Conservation (phyloP, 2,329 filamentous ascomycete genomes). For the Raffaelea albimanens region DNA sequence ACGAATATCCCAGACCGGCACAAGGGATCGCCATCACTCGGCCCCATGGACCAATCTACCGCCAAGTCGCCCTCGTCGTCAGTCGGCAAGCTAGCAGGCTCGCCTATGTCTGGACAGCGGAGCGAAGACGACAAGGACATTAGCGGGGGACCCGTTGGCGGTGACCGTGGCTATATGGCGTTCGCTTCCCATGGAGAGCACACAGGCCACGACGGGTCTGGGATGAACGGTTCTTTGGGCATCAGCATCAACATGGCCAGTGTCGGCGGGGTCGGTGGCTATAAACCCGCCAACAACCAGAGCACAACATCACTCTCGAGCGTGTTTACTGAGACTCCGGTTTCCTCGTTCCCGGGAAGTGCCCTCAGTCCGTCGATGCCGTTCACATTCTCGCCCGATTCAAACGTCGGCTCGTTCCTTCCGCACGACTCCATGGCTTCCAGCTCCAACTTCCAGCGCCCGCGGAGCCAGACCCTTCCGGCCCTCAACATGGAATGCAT, state of each 20-base stretch:
- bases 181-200: neutral
- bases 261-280: slow-evolving; percentile 19
- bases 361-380: slow-evolving; percentile 66
- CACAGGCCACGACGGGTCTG: neutral
- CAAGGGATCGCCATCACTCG: slow-evolving; percentile 46
- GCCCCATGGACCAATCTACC: slow-evolving; percentile 33
- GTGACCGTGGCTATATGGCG: neutral
- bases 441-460: slow-evolving; percentile 54
- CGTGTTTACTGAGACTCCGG: slow-evolving; percentile 53
- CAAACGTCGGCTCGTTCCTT: slow-evolving; percentile 56
- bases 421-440: slow-evolving; percentile 27
- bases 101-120: neutral
- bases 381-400: slow-evolving; percentile 67
- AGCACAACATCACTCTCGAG: slow-evolving; percentile 59
- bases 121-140: neutral
- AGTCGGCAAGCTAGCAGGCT: neutral
- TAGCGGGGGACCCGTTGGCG: neutral
- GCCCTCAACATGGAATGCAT: slow-evolving; percentile 55
- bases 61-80: slow-evolving; percentile 62
- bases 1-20: slow-evolving; percentile 63
- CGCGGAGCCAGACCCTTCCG: slow-evolving; percentile 82
- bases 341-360: slow-evolving; percentile 60
- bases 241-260: slow-evolving; percentile 16
- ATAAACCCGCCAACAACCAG: slow-evolving; percentile 50
- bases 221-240: slow-evolving; percentile 13